Percentiles rank a stretch among this genome's conserved stretches.
phyloP scores from a whole-genome alignment of 1,284 basidiomycete genomes.

The Apiotrichum domesticum region DNA sequence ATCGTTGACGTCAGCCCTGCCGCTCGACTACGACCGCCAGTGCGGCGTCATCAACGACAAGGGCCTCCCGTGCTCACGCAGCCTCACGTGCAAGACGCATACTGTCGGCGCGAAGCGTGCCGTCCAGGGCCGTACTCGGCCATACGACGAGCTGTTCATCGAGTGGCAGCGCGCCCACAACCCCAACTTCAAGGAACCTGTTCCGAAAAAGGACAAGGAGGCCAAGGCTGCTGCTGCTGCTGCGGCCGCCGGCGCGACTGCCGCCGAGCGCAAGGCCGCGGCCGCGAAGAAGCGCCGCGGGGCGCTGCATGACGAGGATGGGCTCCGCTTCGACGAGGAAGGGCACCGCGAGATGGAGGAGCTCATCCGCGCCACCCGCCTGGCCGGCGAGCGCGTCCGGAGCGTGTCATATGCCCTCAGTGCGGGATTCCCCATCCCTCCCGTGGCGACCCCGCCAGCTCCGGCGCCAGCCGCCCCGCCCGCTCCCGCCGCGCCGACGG shows the following conservation, averaged over 20 bases:
- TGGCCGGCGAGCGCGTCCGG: constrained; percentile 51
- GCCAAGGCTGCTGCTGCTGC: constrained; percentile 11
- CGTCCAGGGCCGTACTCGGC: constrained; percentile 75
- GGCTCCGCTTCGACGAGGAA: constrained; percentile 65
- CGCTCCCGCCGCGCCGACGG: not conserved
- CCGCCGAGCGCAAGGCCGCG: constrained; percentile 37
- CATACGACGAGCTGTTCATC: constrained; percentile 79
- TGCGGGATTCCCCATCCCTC: not conserved
- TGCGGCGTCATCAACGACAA: constrained; percentile 99
- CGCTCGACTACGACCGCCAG: constrained; percentile 84
- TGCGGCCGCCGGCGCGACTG: not conserved
- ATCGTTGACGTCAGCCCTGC: constrained; percentile 40
- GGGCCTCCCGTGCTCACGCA: constrained; percentile 85
- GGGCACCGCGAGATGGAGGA: constrained; percentile 65
- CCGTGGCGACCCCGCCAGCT: not conserved
- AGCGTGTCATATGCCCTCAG: constrained; percentile 1
- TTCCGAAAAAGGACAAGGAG: constrained; percentile 52
- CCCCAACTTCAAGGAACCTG: constrained; percentile 88
- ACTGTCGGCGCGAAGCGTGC: constrained; percentile 94
- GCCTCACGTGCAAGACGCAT: constrained; percentile 96
- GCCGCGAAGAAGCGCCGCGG: constrained; percentile 50
- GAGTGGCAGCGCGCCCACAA: constrained; percentile 92
- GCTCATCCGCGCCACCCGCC: constrained; percentile 54
- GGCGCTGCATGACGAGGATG: constrained; percentile 41
- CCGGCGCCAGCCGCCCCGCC: not conserved